These are phyloP conservation scores for Daldinia sp. DNA, from an alignment of 2,329 filamentous ascomycete genomes.

Conservation along the genomic window DNA sequence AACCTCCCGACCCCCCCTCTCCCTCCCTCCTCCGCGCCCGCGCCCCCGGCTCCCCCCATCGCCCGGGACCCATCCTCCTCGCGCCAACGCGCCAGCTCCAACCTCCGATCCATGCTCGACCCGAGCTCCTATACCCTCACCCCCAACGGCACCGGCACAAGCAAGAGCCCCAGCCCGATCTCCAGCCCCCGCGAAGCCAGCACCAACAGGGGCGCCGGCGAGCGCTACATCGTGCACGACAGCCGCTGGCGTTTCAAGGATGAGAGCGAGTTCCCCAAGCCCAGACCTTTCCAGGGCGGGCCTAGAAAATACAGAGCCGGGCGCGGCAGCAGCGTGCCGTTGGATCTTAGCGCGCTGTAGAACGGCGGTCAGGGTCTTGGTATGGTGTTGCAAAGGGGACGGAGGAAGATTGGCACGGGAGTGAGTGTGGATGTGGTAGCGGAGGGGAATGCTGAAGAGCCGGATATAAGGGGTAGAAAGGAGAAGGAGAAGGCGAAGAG, in stretches of 20 bases:
- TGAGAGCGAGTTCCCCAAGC: slow-evolving; percentile 83
- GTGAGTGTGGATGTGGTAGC: not conserved
- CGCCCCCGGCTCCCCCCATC: slow-evolving; percentile 43
- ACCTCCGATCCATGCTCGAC: slow-evolving; percentile 72
- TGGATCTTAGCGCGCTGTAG: slow-evolving; percentile 75
- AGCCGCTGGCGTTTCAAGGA: slow-evolving; percentile 86
- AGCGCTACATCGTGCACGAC: slow-evolving; percentile 73
- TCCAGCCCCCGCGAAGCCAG: slow-evolving; percentile 44
- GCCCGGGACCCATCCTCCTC: slow-evolving; percentile 37
- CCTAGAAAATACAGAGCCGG: slow-evolving; percentile 86
- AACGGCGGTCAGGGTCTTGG: slow-evolving; percentile 7
- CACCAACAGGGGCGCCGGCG: slow-evolving; percentile 44
- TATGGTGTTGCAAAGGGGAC: too few relatives aligned
- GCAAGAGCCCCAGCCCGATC: slow-evolving; percentile 56
- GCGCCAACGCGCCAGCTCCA: slow-evolving; percentile 54
- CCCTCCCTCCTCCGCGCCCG: slow-evolving; percentile 53
- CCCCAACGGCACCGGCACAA: slow-evolving; percentile 67
- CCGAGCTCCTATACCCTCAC: slow-evolving; percentile 78
- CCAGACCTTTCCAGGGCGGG: slow-evolving; percentile 79
- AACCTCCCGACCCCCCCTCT: slow-evolving; percentile 49
- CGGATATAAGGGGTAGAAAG: not conserved
- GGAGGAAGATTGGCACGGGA: not conserved
- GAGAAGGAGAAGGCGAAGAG: not conserved
- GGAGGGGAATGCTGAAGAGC: not conserved
- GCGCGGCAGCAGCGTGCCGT: slow-evolving; percentile 89